These are phyloP conservation scores for Rhodomyrtus tomentosa DNA, from an alignment of 345 rosid genomes.

Conservation along the genomic window DNA sequence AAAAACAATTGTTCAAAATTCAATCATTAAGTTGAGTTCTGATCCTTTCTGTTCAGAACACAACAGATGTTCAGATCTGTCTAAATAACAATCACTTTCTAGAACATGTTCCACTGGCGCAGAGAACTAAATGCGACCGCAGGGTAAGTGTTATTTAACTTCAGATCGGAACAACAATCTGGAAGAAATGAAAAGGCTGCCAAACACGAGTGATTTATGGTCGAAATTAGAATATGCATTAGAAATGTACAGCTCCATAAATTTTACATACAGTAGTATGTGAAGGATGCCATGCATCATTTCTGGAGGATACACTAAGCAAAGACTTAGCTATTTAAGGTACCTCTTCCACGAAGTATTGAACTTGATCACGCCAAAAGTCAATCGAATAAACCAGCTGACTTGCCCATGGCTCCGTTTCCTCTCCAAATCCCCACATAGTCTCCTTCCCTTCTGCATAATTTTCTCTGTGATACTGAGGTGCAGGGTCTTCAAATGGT, in stretches of 20 bases:
- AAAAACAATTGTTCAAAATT: background rate
- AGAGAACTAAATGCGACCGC: background rate
- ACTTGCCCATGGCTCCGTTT: conserved; percentile 71
- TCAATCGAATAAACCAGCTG: conserved; percentile 71
- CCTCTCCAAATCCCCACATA: conserved; percentile 85
- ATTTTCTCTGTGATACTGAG: conserved; percentile 10
- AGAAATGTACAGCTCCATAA: background rate
- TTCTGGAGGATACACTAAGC: background rate
- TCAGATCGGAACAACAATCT: background rate
- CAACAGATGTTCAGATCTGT: background rate
- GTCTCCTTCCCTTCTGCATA: conserved; percentile 9
- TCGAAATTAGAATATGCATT: background rate
- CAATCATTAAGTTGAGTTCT: background rate
- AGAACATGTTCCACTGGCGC: background rate
- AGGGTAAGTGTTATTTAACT: background rate
- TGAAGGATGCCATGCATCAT: background rate
- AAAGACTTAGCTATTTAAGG: background rate
- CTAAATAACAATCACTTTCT: background rate
- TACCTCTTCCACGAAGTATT: conserved; percentile 71
- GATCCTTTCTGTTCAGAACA: background rate
- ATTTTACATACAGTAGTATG: background rate
- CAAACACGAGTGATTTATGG: background rate
- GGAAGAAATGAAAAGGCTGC: background rate
- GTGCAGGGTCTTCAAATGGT: conserved; percentile 70
- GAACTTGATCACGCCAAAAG: conserved; percentile 87